Base-by-base conservation (phyloP, 1,139 yeast genomes). In the Candida sanyaensis region DNA sequence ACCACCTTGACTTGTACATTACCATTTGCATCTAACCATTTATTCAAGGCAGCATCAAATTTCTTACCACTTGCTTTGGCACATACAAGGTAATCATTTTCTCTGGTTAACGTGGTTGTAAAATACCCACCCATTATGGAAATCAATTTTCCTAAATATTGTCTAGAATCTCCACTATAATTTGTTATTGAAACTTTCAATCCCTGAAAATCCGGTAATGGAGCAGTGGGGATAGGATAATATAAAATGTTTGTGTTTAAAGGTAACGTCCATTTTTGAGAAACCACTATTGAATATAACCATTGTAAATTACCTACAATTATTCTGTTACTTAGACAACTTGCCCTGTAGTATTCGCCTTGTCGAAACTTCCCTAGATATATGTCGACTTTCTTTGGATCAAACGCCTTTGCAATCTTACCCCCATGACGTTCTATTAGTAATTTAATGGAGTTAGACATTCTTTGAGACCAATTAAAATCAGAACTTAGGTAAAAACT, bases 81-180 rank as follows among this genome's bases (percentile, higher is more conserved):
- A 3, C 90, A 83, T 11, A 93, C 76, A 42, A 93, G 70, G 62
- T 83, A 89, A 4, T 96, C 86, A 54, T 88, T 88, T 8, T 77
- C 78, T 44, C 76, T 77, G 6, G 84, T 81, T 49, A 93, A 71
- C 3, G 86, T 83, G 37, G 85, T 81, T 1, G 96, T 86, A 62
- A 86, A 90, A 1, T 66, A 69, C 0, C 93, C 98, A 0, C 98
- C 98, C 58, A 89, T 63, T 0, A 85, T 73, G 12, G 75, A 71
- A 7, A 88, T 80, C n/a, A 93, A 69, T 44, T 75, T 75, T 42
- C 84, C 81, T 33, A 93, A 68, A 58, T 89, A 92, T 21, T 72
- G 68, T 38, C 99, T 72, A 0, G 96, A 87, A 57, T 87, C 95
- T 0, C 97, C 97, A 24, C 88, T 80, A 61, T 88, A 91, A 58